Evolutionary conservation across 306 rosid genomes (phyloP).

Genomic region (Phaseolus lunatus): DNA sequence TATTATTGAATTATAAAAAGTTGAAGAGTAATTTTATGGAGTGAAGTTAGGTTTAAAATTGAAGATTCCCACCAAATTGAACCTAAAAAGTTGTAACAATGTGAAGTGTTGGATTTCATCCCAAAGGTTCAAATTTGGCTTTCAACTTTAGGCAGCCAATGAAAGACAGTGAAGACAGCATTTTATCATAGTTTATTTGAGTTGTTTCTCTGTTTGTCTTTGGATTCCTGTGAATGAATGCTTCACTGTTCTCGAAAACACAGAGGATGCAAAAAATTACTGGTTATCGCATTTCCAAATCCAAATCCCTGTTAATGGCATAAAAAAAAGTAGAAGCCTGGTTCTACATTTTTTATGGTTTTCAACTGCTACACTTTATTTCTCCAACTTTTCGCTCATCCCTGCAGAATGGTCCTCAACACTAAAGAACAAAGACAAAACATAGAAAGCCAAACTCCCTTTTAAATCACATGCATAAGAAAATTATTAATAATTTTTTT

Average conservation of each 20-base stretch:
- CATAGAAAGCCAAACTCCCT: conserved; percentile 8
- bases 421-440: conserved; percentile 37
- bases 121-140: background rate
- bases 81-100: too few relatives aligned
- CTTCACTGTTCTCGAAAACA: conserved; percentile 45
- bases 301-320: conserved; percentile 35
- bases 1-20: too few relatives aligned
- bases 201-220: conserved; percentile 3
- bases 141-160: conserved; percentile 29
- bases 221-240: conserved; percentile 53
- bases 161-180: background rate
- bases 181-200: background rate
- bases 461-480: too few relatives aligned
- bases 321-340: conserved; percentile 37
- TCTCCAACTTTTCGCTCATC: conserved; percentile 23
- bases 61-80: too few relatives aligned
- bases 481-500: too few relatives aligned
- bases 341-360: conserved; percentile 23
- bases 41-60: too few relatives aligned
- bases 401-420: conserved; percentile 43
- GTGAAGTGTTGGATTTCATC: background rate
- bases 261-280: conserved; percentile 36
- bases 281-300: conserved; percentile 45
- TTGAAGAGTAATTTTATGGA: too few relatives aligned
- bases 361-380: conserved; percentile 35